A percentile compares a stretch with the other conserved stretches of the same genome.
Evolutionary conservation across 2,329 filamentous ascomycete species (phyloP).

Genomic region (Fusarium piperis): DNA sequence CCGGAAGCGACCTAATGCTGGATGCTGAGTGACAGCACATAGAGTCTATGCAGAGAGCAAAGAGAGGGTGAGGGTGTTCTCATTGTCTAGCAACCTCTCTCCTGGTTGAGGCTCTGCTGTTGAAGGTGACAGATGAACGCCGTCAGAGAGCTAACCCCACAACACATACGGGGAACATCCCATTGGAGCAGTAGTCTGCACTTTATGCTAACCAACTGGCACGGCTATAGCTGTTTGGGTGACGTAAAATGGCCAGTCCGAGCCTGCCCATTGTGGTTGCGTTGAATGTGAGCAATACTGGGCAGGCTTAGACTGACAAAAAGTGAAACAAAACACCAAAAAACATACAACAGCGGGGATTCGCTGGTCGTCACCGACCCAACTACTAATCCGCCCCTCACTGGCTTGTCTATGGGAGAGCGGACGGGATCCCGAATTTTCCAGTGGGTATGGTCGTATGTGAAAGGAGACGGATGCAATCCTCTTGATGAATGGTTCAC

Average conservation of each 20-base stretch:
- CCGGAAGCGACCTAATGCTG: not conserved
- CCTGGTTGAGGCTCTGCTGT: not conserved
- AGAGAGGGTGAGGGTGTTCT: not conserved
- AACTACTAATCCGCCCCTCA: not conserved
- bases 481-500: not conserved
- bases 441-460: not conserved
- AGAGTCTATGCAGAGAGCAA: not conserved
- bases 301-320: not conserved
- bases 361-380: not conserved
- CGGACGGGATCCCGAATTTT: not conserved
- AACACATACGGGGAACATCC: not conserved
- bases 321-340: not conserved
- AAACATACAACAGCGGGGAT: not conserved
- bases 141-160: not conserved
- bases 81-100: not conserved
- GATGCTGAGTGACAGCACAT: not conserved
- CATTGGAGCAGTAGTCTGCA: not conserved
- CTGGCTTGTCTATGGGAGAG: not conserved
- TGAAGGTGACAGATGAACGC: not conserved
- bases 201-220: not conserved
- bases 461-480: not conserved
- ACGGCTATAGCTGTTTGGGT: not conserved
- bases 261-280: not conserved
- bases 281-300: not conserved
- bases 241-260: not conserved